phyloP scores from a whole-genome alignment of 305 asterid genomes.

The Stenogyne calaminthoides region DNA sequence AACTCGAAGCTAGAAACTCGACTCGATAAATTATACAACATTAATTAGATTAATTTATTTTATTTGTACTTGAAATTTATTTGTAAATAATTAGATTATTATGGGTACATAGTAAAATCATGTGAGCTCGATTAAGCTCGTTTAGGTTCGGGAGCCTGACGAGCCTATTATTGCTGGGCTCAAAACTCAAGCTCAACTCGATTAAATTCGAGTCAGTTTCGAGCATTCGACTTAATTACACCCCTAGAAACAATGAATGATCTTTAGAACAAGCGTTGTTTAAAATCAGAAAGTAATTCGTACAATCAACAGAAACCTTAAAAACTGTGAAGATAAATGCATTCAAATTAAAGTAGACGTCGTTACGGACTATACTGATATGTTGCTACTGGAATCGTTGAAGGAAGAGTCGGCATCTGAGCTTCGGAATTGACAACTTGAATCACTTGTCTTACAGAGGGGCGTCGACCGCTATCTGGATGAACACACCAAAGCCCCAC shows the following conservation, averaged over 20 bases:
- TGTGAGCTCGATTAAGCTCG: too few relatives aligned
- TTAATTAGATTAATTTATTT: too few relatives aligned
- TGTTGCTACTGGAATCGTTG: not conserved
- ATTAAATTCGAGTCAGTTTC: too few relatives aligned
- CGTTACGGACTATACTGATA: not conserved
- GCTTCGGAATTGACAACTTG: not conserved
- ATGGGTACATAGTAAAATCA: too few relatives aligned
- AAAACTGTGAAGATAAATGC: not conserved
- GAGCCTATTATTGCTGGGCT: too few relatives aligned
- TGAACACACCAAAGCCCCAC: constrained; percentile 23
- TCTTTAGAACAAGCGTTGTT: not conserved
- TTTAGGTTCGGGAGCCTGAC: too few relatives aligned
- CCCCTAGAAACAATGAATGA: not conserved
- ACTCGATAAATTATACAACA: too few relatives aligned
- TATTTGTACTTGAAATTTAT: too few relatives aligned
- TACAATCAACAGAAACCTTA: not conserved
- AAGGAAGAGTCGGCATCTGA: constrained; percentile 10
- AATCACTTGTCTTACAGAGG: constrained; percentile 8
- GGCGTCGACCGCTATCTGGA: not conserved
- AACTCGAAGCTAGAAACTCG: too few relatives aligned
- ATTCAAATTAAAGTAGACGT: not conserved
- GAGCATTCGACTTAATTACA: too few relatives aligned
- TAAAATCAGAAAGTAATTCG: not conserved
- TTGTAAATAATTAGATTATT: too few relatives aligned
- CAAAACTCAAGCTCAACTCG: too few relatives aligned